Evolutionary conservation across 805 yeast species (phyloP).

Genomic region (Nakazawaea ambrosiae): DNA sequence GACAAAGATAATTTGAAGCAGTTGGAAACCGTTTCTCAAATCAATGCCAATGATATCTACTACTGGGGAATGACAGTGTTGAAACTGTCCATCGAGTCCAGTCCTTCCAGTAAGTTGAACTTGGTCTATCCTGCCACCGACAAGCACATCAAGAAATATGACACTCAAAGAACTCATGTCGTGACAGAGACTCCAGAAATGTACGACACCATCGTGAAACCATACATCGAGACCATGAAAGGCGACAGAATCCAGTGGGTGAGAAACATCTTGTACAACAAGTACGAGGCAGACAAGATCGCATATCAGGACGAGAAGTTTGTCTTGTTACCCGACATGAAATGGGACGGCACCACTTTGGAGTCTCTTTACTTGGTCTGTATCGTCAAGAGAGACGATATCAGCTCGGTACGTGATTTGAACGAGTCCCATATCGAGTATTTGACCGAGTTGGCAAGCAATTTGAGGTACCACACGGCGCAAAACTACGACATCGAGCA

Average conservation of each 20-base stretch:
- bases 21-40: slow-evolving; percentile 23
- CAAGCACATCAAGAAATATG: slow-evolving; percentile 72
- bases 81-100: slow-evolving; percentile 33
- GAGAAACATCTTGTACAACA: slow-evolving; percentile 68
- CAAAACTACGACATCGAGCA: slow-evolving; percentile 35
- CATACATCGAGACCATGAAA: slow-evolving; percentile 69
- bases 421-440: slow-evolving; percentile 50
- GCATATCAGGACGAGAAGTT: slow-evolving; percentile 62
- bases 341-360: slow-evolving; percentile 78
- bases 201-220: slow-evolving; percentile 55
- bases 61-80: slow-evolving; percentile 66
- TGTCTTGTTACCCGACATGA: slow-evolving; percentile 87
- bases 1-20: slow-evolving; percentile 12
- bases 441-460: slow-evolving; percentile 38
- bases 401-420: slow-evolving; percentile 73
- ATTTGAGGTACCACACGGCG: slow-evolving; percentile 42
- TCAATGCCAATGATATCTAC: slow-evolving; percentile 77
- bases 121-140: slow-evolving; percentile 86
- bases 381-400: slow-evolving; percentile 62
- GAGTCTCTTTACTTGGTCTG: slow-evolving; percentile 73
- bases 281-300: slow-evolving; percentile 81
- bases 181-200: slow-evolving; percentile 76
- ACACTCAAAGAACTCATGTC: slow-evolving; percentile 51
- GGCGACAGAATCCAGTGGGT: slow-evolving; percentile 89
- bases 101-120: slow-evolving; percentile 65